These are phyloP conservation scores for Thozetella sp. DNA, from an alignment of 495 filamentous ascomycete species.

Conservation along the genomic window DNA sequence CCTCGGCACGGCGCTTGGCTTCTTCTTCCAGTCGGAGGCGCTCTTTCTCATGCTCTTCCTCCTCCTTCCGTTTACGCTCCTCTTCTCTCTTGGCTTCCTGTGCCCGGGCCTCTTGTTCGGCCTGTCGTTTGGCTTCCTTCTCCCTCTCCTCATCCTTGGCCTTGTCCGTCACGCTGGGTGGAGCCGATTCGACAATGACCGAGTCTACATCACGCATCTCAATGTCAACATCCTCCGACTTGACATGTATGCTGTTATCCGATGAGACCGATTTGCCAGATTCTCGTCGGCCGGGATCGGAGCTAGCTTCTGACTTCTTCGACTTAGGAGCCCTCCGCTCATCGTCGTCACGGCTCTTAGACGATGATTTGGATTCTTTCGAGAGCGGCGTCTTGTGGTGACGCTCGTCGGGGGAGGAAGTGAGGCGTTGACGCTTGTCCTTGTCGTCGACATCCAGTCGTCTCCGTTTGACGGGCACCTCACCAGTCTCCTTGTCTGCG, in stretches of 20 bases:
- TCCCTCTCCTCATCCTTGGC: constrained; percentile 52
- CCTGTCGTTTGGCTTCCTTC: constrained; percentile 36
- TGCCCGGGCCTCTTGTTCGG: constrained; percentile 28
- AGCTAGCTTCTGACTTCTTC: constrained; percentile 27
- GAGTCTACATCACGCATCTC: constrained; percentile 46
- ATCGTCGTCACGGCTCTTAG: constrained; percentile 35
- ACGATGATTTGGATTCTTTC: constrained; percentile 26
- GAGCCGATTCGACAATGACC: constrained; percentile 17
- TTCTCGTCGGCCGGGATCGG: constrained; percentile 35
- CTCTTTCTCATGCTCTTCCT: constrained; percentile 21
- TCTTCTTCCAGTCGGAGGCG: constrained; percentile 18
- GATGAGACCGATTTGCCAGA: constrained; percentile 31
- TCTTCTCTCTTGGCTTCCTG: constrained; percentile 13
- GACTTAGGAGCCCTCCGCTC: constrained; percentile 37
- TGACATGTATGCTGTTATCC: constrained; percentile 48
- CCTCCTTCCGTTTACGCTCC: constrained; percentile 29
- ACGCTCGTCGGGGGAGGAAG: constrained; percentile 39
- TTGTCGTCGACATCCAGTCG: constrained; percentile 46
- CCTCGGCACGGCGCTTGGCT: constrained; percentile 25
- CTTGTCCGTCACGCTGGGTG: constrained; percentile 40
- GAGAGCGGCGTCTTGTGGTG: constrained; percentile 33
- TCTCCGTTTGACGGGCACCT: constrained; percentile 52
- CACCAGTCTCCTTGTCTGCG: constrained; percentile 53
- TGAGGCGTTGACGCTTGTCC: constrained; percentile 39
- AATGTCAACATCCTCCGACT: constrained; percentile 46